phyloP scores from a whole-genome alignment of 192 early-diverging fungal species.

The Gryganskiella cystojenkinii region DNA sequence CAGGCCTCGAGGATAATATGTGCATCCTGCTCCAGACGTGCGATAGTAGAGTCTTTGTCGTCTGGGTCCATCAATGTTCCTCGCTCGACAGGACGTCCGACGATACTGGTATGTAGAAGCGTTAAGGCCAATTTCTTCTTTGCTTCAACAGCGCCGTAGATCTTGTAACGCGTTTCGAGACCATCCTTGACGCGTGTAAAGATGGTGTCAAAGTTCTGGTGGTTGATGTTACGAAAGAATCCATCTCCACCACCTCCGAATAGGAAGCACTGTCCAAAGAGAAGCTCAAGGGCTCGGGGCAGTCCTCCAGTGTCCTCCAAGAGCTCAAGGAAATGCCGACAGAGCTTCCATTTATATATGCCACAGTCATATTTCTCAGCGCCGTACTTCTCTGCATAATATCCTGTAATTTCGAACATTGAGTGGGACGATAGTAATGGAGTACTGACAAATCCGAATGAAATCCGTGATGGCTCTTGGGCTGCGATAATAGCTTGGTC shows the following conservation, averaged over 20 bases:
- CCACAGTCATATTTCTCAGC: slow-evolving; percentile 2
- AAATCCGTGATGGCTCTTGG: slow-evolving; percentile 7
- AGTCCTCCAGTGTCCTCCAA: slow-evolving; percentile 28
- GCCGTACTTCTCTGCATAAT: slow-evolving; percentile 6
- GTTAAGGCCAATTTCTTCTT: no score
- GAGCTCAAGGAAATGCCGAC: slow-evolving; percentile 14
- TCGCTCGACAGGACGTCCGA: no score
- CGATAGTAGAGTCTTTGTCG: no score
- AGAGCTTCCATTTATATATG: slow-evolving; percentile 13
- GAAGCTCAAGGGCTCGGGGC: slow-evolving; percentile 6
- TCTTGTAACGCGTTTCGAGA: no score
- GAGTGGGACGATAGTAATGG: slow-evolving; percentile 15
- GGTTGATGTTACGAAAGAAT: slow-evolving; percentile 1
- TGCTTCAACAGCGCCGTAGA: no score
- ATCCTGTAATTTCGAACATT: slow-evolving; percentile 14
- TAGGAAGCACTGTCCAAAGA: slow-evolving; percentile 4
- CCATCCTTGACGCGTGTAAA: no score
- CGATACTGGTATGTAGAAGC: no score
- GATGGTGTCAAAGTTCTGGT: no score
- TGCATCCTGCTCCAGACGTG: no score
- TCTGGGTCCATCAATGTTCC: no score
- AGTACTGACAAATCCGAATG: slow-evolving; percentile 11
- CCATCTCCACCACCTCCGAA: background rate
- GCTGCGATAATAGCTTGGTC: background rate
- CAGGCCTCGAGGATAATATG: no score